Conservation (phyloP, 495 filamentous ascomycete genomes). For the Daldinia vernicosa region DNA sequence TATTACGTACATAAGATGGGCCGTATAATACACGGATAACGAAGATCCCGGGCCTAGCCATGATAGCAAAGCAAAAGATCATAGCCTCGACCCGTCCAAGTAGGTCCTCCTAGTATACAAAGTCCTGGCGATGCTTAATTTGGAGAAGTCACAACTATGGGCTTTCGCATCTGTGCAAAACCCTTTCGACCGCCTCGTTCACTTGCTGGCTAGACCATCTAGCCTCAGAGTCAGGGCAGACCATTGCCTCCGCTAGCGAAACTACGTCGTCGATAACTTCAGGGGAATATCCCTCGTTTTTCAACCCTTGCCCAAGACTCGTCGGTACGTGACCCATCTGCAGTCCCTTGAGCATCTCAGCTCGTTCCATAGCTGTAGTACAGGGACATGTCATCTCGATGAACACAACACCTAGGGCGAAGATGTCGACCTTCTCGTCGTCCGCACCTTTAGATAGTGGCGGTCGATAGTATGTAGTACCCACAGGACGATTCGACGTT, state of each 20-base stretch:
- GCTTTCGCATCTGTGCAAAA: constrained; percentile 25
- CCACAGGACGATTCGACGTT: constrained; percentile 16
- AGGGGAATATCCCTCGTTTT: constrained; percentile 43
- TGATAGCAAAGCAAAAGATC: neutral
- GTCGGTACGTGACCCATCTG: constrained; percentile 45
- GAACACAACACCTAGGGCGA: constrained; percentile 63
- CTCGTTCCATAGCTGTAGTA: constrained; percentile 64
- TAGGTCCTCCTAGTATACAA: neutral
- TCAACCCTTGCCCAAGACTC: constrained; percentile 20
- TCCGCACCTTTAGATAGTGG: constrained; percentile 46
- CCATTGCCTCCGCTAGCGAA: constrained; percentile 58
- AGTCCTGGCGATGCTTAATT: neutral
- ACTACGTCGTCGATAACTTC: constrained; percentile 53
- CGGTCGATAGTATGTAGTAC: constrained; percentile 45
- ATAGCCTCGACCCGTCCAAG: neutral
- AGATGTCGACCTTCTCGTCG: constrained; percentile 64
- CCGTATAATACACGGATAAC: too few relatives aligned
- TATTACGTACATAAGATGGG: too few relatives aligned
- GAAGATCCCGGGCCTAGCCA: too few relatives aligned
- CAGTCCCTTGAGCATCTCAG: constrained; percentile 56
- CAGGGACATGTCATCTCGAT: constrained; percentile 62
- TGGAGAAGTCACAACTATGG: neutral
- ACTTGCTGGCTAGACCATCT: constrained; percentile 51
- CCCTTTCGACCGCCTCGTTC: constrained; percentile 25
- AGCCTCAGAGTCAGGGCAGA: constrained; percentile 50